Percentiles rank a stretch among this genome's conserved stretches.
Evolutionary conservation across 2,329 filamentous ascomycete genomes (phyloP).

Genomic region (Sporothrix brunneoviolacea): DNA sequence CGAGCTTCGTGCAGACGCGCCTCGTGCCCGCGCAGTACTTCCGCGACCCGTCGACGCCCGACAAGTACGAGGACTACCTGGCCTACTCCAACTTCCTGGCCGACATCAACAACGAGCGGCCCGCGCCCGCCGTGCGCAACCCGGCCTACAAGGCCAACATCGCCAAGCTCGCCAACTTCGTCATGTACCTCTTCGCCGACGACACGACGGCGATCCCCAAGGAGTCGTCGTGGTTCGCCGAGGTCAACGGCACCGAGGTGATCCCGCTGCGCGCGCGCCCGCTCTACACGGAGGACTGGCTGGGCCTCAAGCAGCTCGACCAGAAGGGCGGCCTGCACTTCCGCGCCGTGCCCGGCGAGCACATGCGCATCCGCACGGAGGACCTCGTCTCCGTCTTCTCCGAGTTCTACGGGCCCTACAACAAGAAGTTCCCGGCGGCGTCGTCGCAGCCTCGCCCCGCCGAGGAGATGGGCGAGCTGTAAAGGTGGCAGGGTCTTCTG

Average conservation of each 20-base stretch:
- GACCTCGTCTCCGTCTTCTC: conserved; percentile 59
- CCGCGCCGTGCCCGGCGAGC: conserved; percentile 62
- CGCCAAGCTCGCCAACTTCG: conserved; percentile 64
- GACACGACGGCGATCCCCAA: conserved; percentile 84
- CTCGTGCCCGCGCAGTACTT: conserved; percentile 95
- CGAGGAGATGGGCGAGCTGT: conserved; percentile 4
- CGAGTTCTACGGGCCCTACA: conserved; percentile 56
- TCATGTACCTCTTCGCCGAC: conserved; percentile 83
- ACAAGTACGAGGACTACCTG: conserved; percentile 68
- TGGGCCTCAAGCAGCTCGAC: conserved; percentile 76
- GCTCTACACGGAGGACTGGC: conserved; percentile 88
- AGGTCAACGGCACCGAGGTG: conserved; percentile 66
- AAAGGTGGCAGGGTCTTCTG: neutral
- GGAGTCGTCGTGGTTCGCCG: conserved; percentile 84
- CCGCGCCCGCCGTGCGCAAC: conserved; percentile 53
- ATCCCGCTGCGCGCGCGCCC: conserved; percentile 60
- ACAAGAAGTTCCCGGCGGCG: conserved; percentile 30
- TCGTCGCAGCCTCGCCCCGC: neutral
- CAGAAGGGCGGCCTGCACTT: conserved; percentile 73
- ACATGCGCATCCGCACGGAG: conserved; percentile 72
- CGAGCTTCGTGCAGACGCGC: conserved; percentile 64
- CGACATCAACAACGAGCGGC: conserved; percentile 91
- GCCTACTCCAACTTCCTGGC: conserved; percentile 80
- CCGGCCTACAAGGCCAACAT: conserved; percentile 65
- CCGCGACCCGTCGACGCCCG: conserved; percentile 56